Conservation (phyloP, 2,329 filamentous ascomycete species). For the Sphaerulina musiva region DNA sequence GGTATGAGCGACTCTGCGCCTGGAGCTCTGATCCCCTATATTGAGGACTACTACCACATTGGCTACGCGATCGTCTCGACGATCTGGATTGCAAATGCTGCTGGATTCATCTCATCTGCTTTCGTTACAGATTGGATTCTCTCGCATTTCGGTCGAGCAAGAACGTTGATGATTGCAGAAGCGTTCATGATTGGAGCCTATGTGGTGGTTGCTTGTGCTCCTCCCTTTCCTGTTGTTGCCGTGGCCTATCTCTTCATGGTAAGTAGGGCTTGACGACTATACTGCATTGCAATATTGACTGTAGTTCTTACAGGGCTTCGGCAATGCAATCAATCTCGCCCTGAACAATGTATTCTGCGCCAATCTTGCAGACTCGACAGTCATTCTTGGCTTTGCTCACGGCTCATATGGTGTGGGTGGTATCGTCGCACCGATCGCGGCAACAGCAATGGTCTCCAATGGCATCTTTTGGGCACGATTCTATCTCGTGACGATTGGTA, state of each 20-base stretch:
- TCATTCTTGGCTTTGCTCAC: constrained; percentile 56
- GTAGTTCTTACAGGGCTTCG: constrained; percentile 37
- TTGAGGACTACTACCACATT: constrained; percentile 68
- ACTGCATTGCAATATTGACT: background rate
- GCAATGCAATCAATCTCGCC: constrained; percentile 47
- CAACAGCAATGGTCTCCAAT: constrained; percentile 62
- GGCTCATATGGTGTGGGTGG: constrained; percentile 52
- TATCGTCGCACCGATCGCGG: constrained; percentile 62
- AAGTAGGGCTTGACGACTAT: background rate
- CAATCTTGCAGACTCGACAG: constrained; percentile 47
- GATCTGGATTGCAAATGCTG: constrained; percentile 52
- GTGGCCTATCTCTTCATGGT: constrained; percentile 52
- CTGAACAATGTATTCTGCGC: constrained; percentile 53
- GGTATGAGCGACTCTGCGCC: constrained; percentile 65
- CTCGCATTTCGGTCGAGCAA: constrained; percentile 57
- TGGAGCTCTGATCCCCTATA: constrained; percentile 73
- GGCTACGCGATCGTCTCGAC: constrained; percentile 73
- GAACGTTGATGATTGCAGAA: constrained; percentile 55
- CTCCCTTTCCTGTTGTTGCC: constrained; percentile 64
- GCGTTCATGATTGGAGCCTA: constrained; percentile 55
- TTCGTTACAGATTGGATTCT: constrained; percentile 61
- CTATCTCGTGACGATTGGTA: constrained; percentile 59
- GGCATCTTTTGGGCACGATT: constrained; percentile 62
- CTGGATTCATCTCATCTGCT: constrained; percentile 67
- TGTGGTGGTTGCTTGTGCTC: constrained; percentile 57